These are phyloP conservation scores for Chlorella vulgaris DNA, from an alignment of 139 green algal species.

Conservation along the genomic window DNA sequence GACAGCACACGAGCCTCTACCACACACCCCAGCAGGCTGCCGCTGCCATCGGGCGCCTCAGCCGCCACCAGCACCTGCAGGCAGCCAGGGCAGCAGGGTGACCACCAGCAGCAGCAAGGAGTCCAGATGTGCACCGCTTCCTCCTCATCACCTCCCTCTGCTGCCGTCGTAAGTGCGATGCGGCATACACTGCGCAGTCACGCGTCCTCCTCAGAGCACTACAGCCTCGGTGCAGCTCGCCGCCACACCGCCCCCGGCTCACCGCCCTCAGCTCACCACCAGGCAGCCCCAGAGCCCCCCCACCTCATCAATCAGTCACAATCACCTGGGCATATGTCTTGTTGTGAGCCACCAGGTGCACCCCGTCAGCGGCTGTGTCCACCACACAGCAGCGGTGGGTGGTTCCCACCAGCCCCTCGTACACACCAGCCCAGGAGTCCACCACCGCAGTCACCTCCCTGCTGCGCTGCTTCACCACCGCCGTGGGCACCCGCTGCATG, in stretches of 20 bases:
- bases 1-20: constrained; percentile 66
- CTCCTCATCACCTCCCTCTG: no score
- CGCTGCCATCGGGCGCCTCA: constrained; percentile 52
- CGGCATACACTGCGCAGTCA: no score
- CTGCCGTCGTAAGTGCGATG: no score
- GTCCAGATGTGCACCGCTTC: no score
- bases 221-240: no score
- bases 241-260: no score
- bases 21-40: constrained; percentile 70
- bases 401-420: constrained; percentile 68
- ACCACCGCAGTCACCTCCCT: constrained; percentile 71
- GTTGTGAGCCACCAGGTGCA: constrained; percentile 79
- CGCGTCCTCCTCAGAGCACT: neutral
- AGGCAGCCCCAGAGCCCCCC: no score
- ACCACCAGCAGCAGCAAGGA: neutral
- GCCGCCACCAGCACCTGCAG: constrained; percentile 67
- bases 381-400: constrained; percentile 79
- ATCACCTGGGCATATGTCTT: constrained; percentile 85
- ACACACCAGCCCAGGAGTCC: constrained; percentile 67
- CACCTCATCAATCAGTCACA: neutral
- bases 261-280: no score
- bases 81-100: neutral
- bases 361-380: constrained; percentile 80
- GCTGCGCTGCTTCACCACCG: constrained; percentile 61
- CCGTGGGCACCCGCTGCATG: constrained; percentile 73